Percentiles rank a stretch among this genome's conserved stretches.
Conservation (phyloP, 192 early-diverging fungal species). For the Umbelopsis isabellina region DNA sequence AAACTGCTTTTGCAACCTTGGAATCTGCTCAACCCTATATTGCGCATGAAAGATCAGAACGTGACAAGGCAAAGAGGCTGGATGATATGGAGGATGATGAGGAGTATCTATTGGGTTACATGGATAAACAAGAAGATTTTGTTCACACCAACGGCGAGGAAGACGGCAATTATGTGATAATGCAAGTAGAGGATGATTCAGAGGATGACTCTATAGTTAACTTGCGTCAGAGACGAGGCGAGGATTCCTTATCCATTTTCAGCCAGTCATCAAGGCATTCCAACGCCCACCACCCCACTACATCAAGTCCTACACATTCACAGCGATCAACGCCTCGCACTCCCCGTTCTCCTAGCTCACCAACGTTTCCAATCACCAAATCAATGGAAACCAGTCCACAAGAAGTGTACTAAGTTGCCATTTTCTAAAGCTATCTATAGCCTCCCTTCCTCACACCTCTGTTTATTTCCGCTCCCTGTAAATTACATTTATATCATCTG, state of each 20-base stretch:
- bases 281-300: neutral
- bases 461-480: slow-evolving; percentile 6
- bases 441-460: neutral
- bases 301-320: neutral
- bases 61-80: neutral
- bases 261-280: neutral
- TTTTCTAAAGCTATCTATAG: neutral
- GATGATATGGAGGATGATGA: slow-evolving; percentile 7
- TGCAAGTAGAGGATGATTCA: neutral
- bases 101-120: slow-evolving; percentile 6
- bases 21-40: slow-evolving; percentile 12
- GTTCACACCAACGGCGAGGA: neutral
- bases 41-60: neutral
- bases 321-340: slow-evolving; percentile 2
- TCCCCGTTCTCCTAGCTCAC: neutral
- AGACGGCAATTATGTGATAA: slow-evolving; percentile 1
- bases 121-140: slow-evolving; percentile 10
- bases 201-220: neutral
- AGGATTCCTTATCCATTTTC: neutral
- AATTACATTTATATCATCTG: slow-evolving; percentile 17
- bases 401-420: neutral
- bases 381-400: neutral
- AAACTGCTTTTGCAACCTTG: neutral
- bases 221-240: neutral
- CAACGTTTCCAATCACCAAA: neutral